Percentiles rank a stretch among this genome's conserved stretches.
These are phyloP conservation scores for Brachypodium distachyon DNA, from an alignment of 202 grass and related monocot genomes.

Conservation along the genomic window DNA sequence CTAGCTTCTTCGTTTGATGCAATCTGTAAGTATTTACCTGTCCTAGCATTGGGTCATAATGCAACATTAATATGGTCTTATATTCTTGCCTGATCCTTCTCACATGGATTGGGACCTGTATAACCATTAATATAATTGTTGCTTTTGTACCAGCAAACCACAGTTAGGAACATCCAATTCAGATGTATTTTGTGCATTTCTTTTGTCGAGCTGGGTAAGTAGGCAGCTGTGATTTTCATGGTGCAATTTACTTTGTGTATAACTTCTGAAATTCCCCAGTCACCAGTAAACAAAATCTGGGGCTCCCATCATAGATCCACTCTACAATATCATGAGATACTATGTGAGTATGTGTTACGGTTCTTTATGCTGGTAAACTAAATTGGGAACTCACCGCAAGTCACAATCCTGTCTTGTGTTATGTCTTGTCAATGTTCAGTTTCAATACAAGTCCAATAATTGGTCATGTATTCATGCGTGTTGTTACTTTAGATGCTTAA, in stretches of 20 bases:
- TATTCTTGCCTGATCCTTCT: background rate
- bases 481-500: background rate
- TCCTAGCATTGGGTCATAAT: background rate
- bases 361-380: background rate
- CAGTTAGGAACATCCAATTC: background rate
- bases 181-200: background rate
- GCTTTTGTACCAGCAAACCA: conserved; percentile 6
- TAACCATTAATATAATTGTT: conserved; percentile 1
- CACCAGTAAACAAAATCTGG: background rate
- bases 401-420: background rate
- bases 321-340: background rate
- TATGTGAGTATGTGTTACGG: background rate
- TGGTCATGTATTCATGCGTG: background rate
- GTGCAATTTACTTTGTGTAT: background rate
- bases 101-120: background rate
- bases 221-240: background rate
- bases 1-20: background rate
- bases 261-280: background rate
- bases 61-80: background rate
- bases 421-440: background rate
- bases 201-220: background rate
- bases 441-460: background rate
- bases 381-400: background rate
- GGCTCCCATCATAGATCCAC: background rate
- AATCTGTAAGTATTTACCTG: background rate